A percentile compares a stretch with the other conserved stretches of the same genome.
phyloP scores from a whole-genome alignment of 352 stramenopile species.

The Phytophthora aleatoria region DNA sequence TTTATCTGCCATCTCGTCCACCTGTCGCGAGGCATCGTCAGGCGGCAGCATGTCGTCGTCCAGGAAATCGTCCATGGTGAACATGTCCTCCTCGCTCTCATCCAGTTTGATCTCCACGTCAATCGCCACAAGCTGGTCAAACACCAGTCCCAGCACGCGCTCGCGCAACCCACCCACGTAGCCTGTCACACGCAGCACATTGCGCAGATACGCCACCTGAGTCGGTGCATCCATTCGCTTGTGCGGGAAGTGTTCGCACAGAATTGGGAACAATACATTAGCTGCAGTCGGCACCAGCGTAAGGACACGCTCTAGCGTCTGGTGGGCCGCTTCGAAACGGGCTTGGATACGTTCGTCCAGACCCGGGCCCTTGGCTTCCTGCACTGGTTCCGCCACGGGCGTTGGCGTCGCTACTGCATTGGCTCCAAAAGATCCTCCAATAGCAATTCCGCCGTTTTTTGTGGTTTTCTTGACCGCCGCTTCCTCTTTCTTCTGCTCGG shows the following conservation, averaged over 20 bases:
- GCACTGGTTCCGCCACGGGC: conserved; percentile 13
- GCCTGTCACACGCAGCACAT: conserved; percentile 69
- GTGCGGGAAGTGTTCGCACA: conserved; percentile 84
- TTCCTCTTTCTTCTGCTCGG: conserved; percentile 9
- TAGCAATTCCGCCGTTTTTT: conserved; percentile 36
- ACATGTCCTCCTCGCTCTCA: conserved; percentile 84
- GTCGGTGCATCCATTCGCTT: conserved; percentile 73
- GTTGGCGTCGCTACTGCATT: neutral
- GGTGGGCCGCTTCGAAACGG: conserved; percentile 67
- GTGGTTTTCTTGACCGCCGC: conserved; percentile 10
- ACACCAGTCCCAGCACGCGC: conserved; percentile 82
- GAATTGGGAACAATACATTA: conserved; percentile 77
- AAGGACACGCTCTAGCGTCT: conserved; percentile 67
- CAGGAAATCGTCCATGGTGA: conserved; percentile 83
- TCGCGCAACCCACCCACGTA: conserved; percentile 78
- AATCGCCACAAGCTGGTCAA: conserved; percentile 85
- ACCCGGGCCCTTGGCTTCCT: conserved; percentile 17
- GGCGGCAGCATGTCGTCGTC: conserved; percentile 77
- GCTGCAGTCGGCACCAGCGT: conserved; percentile 73
- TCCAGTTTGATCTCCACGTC: conserved; percentile 92
- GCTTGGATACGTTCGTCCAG: conserved; percentile 61
- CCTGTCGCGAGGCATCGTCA: conserved; percentile 38
- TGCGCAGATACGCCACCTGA: conserved; percentile 75
- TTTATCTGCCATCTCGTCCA: conserved; percentile 89
- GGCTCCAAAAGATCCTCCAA: conserved; percentile 51